These are phyloP conservation scores for Pseudocercospora vitis DNA, from an alignment of 2,329 filamentous ascomycete genomes.

Conservation along the genomic window DNA sequence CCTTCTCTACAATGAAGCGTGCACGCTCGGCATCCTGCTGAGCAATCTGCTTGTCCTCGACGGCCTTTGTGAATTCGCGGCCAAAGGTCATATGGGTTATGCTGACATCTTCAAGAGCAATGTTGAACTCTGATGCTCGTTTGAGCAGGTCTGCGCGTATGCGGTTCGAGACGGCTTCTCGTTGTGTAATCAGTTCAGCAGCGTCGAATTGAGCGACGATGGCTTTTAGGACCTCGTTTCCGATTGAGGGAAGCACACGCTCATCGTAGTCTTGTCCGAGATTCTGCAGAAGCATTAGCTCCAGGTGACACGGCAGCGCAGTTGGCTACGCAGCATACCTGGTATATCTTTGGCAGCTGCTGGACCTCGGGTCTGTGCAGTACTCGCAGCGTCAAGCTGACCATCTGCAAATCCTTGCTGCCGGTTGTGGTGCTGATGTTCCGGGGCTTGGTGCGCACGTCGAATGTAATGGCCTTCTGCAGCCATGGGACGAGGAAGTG, in stretches of 20 bases:
- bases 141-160: constrained; percentile 90
- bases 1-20: constrained; percentile 96
- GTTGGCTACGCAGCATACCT: constrained; percentile 60
- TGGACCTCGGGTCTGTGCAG: constrained; percentile 92
- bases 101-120: constrained; percentile 95
- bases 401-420: constrained; percentile 99
- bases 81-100: constrained; percentile 99
- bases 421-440: constrained; percentile 98
- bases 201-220: constrained; percentile 57
- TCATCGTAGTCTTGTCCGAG: constrained; percentile 97
- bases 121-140: constrained; percentile 96
- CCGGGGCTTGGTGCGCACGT: constrained; percentile 94
- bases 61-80: constrained; percentile 96
- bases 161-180: constrained; percentile 91
- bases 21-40: constrained; percentile 98
- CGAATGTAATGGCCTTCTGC: constrained; percentile 90
- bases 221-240: constrained; percentile 57
- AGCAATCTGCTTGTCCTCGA: constrained; percentile 99
- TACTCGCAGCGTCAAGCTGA: constrained; percentile 94
- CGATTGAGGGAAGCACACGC: constrained; percentile 55
- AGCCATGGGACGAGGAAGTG: constrained; percentile 96
- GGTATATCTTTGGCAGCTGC: constrained; percentile 94
- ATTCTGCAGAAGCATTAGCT: constrained; percentile 57
- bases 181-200: constrained; percentile 82
- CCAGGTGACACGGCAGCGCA: background rate